These are phyloP conservation scores for Phytopythium aichiense DNA, from an alignment of 352 stramenopile genomes.

Conservation along the genomic window DNA sequence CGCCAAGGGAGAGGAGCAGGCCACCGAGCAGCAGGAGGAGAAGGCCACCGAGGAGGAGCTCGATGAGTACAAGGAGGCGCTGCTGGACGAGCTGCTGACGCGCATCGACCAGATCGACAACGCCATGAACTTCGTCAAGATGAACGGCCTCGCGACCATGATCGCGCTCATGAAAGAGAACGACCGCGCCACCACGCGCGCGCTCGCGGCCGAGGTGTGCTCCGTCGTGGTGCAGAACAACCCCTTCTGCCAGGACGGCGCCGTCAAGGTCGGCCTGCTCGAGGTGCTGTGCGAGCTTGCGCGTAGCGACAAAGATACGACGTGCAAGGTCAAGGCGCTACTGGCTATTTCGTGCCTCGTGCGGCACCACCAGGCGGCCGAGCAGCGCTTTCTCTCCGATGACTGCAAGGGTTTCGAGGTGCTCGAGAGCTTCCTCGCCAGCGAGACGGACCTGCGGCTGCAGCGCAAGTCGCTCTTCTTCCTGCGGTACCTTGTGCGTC, in stretches of 20 bases:
- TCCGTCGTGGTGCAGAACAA: slow-evolving; percentile 87
- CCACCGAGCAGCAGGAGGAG: slow-evolving; percentile 21
- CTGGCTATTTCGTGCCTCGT: slow-evolving; percentile 83
- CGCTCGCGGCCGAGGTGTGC: slow-evolving; percentile 70
- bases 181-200: slow-evolving; percentile 41
- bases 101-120: slow-evolving; percentile 88
- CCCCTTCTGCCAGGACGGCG: slow-evolving; percentile 73
- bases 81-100: slow-evolving; percentile 82
- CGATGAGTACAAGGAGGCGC: slow-evolving; percentile 69
- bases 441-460: slow-evolving; percentile 52
- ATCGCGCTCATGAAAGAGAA: slow-evolving; percentile 58
- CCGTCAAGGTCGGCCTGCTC: slow-evolving; percentile 52
- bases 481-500: slow-evolving; percentile 73
- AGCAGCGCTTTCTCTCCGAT: slow-evolving; percentile 53
- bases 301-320: slow-evolving; percentile 53
- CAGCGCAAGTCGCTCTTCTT: slow-evolving; percentile 85
- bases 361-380: slow-evolving; percentile 56
- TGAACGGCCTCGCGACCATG: slow-evolving; percentile 61
- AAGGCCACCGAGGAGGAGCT: slow-evolving; percentile 59
- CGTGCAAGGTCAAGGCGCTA: slow-evolving; percentile 72
- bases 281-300: slow-evolving; percentile 65
- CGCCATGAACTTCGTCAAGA: slow-evolving; percentile 86
- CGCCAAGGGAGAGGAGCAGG: slow-evolving; percentile 16
- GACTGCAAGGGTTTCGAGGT: slow-evolving; percentile 55
- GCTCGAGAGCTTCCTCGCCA: slow-evolving; percentile 49